Evolutionary conservation across 371 early-diverging fungal species (phyloP).

Genomic region (Mortierella sp.): DNA sequence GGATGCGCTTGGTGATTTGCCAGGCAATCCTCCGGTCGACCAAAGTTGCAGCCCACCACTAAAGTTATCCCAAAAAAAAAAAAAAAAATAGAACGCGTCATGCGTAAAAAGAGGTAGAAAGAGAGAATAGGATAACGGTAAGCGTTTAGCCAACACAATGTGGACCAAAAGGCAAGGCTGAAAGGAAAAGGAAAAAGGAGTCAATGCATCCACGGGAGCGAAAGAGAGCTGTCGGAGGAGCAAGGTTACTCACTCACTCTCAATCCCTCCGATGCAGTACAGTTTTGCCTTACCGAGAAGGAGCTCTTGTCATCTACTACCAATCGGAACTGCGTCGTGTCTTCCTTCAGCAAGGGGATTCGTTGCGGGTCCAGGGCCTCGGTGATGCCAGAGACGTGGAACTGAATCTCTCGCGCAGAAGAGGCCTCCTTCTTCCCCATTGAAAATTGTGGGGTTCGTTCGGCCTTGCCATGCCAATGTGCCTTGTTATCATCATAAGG

Average conservation of each 20-base stretch:
- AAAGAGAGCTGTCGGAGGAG: too few relatives aligned
- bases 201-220: too few relatives aligned
- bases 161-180: too few relatives aligned
- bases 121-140: too few relatives aligned
- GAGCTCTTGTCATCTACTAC: conserved; percentile 29
- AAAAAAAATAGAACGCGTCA: neutral
- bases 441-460: too few relatives aligned
- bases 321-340: conserved; percentile 36
- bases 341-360: conserved; percentile 36
- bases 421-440: conserved; percentile 1
- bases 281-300: conserved; percentile 5
- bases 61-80: neutral
- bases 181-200: too few relatives aligned
- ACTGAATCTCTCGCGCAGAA: conserved; percentile 32
- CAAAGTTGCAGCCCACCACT: conserved; percentile 51
- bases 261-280: too few relatives aligned
- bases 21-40: conserved; percentile 43
- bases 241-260: too few relatives aligned
- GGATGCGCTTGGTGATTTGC: conserved; percentile 37
- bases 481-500: neutral
- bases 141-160: too few relatives aligned
- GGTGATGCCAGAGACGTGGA: conserved; percentile 39
- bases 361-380: conserved; percentile 42
- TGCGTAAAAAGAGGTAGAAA: too few relatives aligned
- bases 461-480: too few relatives aligned